Conservation (phyloP, 2,329 filamentous ascomycete genomes). For the Cadophora malorum region DNA sequence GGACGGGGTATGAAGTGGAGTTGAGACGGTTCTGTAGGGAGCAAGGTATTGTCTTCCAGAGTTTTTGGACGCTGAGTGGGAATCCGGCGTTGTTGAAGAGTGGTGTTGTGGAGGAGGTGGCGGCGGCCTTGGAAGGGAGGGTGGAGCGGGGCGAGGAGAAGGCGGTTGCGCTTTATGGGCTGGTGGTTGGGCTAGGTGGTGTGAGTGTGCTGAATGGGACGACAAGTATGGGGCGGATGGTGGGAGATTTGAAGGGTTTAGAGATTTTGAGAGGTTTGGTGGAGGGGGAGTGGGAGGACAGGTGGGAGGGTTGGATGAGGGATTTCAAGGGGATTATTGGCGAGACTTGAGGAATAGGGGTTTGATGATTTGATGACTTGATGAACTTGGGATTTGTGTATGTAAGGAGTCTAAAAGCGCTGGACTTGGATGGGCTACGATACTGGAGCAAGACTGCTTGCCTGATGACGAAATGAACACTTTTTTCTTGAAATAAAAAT, state of each 20-base stretch:
- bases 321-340: constrained; percentile 52
- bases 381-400: not conserved
- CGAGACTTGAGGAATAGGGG: constrained; percentile 6
- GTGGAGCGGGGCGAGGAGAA: constrained; percentile 50
- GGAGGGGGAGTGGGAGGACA: constrained; percentile 49
- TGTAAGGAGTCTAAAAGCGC: not conserved
- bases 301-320: constrained; percentile 56
- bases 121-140: constrained; percentile 45
- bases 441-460: not conserved
- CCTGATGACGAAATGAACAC: not conserved
- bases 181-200: constrained; percentile 59
- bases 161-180: constrained; percentile 61
- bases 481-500: too few relatives aligned
- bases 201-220: constrained; percentile 62
- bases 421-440: not conserved
- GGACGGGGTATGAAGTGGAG: constrained; percentile 63
- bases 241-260: constrained; percentile 55
- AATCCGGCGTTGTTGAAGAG: constrained; percentile 59
- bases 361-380: not conserved
- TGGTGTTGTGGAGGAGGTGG: constrained; percentile 57
- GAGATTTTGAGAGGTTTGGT: constrained; percentile 51
- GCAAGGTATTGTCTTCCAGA: constrained; percentile 61
- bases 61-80: constrained; percentile 66
- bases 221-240: constrained; percentile 58
- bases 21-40: constrained; percentile 63